Evolutionary conservation across 768 basidiomycete genomes (phyloP).

Genomic region (Pisolithus albus): DNA sequence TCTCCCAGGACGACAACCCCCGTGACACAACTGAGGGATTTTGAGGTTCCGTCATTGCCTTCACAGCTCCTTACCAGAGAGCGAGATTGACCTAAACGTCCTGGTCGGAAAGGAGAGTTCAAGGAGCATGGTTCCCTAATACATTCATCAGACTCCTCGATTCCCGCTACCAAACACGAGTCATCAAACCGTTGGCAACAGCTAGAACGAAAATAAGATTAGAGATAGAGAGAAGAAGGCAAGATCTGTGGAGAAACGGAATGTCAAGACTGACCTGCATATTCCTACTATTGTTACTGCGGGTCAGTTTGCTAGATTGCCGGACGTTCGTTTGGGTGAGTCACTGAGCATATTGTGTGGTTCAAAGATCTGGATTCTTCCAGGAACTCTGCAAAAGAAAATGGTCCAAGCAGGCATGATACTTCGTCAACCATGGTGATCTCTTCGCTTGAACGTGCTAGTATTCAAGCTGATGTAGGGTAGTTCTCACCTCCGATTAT

Average conservation of each 20-base stretch:
- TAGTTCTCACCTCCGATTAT: constrained; percentile 90
- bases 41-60: background rate
- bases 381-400: constrained; percentile 57
- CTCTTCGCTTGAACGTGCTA: background rate
- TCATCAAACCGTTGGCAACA: background rate
- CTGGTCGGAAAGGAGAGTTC: constrained; percentile 4
- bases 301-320: constrained; percentile 57
- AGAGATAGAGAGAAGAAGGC: constrained; percentile 4
- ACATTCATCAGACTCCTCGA: background rate
- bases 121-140: constrained; percentile 15
- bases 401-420: constrained; percentile 73
- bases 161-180: constrained; percentile 3
- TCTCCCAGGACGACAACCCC: too few relatives aligned
- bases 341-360: background rate
- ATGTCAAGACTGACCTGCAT: constrained; percentile 44
- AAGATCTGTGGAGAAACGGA: constrained; percentile 23
- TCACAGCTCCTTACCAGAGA: background rate
- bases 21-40: background rate
- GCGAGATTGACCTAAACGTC: background rate
- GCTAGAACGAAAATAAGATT: constrained; percentile 7
- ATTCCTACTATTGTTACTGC: constrained; percentile 76
- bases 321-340: constrained; percentile 64
- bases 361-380: background rate
- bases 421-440: constrained; percentile 65
- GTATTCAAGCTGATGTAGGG: background rate